A percentile compares a stretch with the other conserved stretches of the same genome.
These are phyloP conservation scores for Wallemia ichthyophaga DNA, from an alignment of 1,284 basidiomycete genomes.

Conservation along the genomic window DNA sequence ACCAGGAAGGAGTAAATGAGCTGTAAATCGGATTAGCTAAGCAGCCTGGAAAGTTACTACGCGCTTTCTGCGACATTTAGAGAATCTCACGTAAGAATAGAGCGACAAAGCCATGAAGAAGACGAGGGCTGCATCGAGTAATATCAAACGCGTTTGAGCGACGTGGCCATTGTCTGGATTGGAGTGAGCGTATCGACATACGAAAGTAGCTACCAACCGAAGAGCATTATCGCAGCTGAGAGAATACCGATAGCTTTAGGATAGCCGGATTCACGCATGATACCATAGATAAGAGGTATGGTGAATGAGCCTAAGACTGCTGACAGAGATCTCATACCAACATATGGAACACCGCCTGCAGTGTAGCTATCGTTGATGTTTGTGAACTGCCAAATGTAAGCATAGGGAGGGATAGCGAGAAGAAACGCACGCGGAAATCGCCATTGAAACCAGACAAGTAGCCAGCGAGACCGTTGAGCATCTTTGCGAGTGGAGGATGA, in stretches of 20 bases:
- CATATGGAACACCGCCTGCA: slow-evolving; percentile 59
- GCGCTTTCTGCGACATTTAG: slow-evolving; percentile 30
- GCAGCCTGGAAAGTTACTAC: background rate
- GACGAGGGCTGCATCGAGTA: slow-evolving; percentile 76
- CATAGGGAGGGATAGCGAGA: background rate
- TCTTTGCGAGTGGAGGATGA: slow-evolving; percentile 82
- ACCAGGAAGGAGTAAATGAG: slow-evolving; percentile 68
- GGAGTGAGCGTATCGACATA: background rate
- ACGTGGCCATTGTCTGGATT: slow-evolving; percentile 72
- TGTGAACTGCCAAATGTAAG: slow-evolving; percentile 29
- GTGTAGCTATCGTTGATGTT: slow-evolving; percentile 84
- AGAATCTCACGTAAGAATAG: slow-evolving; percentile 83
- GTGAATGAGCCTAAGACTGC: slow-evolving; percentile 73
- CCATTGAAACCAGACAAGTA: slow-evolving; percentile 95
- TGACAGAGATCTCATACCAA: slow-evolving; percentile 70
- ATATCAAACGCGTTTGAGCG: slow-evolving; percentile 76
- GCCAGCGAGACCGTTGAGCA: slow-evolving; percentile 67
- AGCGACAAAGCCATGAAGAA: slow-evolving; percentile 88
- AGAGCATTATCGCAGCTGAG: slow-evolving; percentile 51
- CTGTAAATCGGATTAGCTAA: slow-evolving; percentile 18
- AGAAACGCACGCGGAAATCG: slow-evolving; percentile 24
- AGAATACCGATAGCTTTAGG: slow-evolving; percentile 65
- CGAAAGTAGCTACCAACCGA: slow-evolving; percentile 29
- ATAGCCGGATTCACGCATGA: slow-evolving; percentile 94
- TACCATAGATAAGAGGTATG: slow-evolving; percentile 66